Base-by-base conservation (phyloP, 371 early-diverging fungal species). In the Mortierella polycephala region DNA sequence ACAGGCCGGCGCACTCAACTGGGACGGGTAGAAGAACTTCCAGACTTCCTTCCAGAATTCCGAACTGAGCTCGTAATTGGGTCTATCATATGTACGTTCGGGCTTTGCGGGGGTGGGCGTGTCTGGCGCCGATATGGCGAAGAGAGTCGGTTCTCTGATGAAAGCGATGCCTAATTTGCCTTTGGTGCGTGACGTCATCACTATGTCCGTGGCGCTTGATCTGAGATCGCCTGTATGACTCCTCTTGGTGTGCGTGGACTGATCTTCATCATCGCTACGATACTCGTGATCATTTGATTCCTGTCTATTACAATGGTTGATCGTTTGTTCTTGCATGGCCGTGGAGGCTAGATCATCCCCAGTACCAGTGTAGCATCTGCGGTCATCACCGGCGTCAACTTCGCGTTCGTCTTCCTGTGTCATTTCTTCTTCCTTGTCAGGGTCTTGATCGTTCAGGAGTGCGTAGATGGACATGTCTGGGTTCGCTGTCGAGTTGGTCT, bases 121-220 rank as follows among this genome's bases (percentile, higher is more conserved):
- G 5, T 18, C 5, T 16, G 30, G 20, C 39, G 9, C 23, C 3
- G 21, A 20, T 1, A 13, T 7, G 4, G 42, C 6, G n/a, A 23
- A 8, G 6, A 13, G n/a, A 6, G 39, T 5, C 21, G 39, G 40
- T 30, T 41, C 59, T 45, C 18, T 46, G 20, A 7, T 52, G n/a
- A 52, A 44, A 6, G 53, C 23, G 41, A n/a, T 44, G n/a, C n/a
- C n/a, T n/a, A n/a, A n/a, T 23, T 1, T 40, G 51, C 14, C 30
- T 41, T 6, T 51, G 20, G 21, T 51, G 49, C 39, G 52, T 42
- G 41, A 40, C 2, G 52, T 61, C 62, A 61, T 61, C 41, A 52
- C 62, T 9, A 16, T 51, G 5, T 61, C 52, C 11, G 62, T 61
- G 52, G 62, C 62, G 39, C 42, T 61, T 12, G 62, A 50, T 1